Percentiles rank a stretch among this genome's conserved stretches.
phyloP scores from a whole-genome alignment of 805 yeast genomes.

The Ogataea methanolica region DNA sequence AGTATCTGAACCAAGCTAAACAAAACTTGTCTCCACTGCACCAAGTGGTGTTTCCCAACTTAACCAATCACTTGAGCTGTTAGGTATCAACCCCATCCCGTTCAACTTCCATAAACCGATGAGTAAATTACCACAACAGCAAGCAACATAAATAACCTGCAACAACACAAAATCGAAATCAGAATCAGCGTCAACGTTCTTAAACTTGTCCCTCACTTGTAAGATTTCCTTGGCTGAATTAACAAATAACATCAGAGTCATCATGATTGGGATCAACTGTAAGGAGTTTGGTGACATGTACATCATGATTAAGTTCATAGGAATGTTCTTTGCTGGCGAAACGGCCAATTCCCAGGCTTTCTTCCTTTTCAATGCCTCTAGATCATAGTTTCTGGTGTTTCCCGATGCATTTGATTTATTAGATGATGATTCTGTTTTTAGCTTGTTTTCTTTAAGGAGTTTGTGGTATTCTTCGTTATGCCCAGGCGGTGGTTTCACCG shows the following conservation, averaged over 20 bases:
- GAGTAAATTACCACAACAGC: conserved; percentile 51
- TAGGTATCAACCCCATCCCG: conserved; percentile 88
- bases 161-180: conserved; percentile 20
- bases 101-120: conserved; percentile 84
- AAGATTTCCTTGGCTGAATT: conserved; percentile 73
- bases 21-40: conserved; percentile 27
- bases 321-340: conserved; percentile 77
- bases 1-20: conserved; percentile 4
- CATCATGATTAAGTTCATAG: conserved; percentile 86
- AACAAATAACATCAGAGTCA: conserved; percentile 79
- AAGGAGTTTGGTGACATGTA: conserved; percentile 90
- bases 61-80: conserved; percentile 84
- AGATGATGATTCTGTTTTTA: neutral
- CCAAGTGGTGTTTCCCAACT: conserved; percentile 62
- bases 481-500: conserved; percentile 17
- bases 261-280: conserved; percentile 86
- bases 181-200: conserved; percentile 17
- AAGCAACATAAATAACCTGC: conserved; percentile 26
- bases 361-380: conserved; percentile 42
- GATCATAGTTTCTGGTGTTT: conserved; percentile 11
- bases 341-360: conserved; percentile 86
- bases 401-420: neutral
- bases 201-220: conserved; percentile 51
- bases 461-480: conserved; percentile 14
- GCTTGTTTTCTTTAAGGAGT: conserved; percentile 11